These are phyloP conservation scores for Aspergillus panamensis DNA, from an alignment of 495 filamentous ascomycete genomes.

Conservation along the genomic window DNA sequence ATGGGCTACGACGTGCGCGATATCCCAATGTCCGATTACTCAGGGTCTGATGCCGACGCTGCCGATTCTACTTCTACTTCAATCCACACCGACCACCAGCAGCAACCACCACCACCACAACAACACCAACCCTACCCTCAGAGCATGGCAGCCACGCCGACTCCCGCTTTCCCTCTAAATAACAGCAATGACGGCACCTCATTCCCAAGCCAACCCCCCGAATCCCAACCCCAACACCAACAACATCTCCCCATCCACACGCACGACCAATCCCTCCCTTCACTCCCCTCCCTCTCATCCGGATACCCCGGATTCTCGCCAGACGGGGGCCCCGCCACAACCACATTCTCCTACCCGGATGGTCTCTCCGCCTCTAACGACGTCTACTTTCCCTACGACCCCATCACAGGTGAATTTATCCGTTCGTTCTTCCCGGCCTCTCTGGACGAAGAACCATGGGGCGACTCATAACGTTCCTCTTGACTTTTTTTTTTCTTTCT, in stretches of 20 bases:
- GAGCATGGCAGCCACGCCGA: background rate
- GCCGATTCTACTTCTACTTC: background rate
- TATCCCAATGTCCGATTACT: slow-evolving; percentile 29
- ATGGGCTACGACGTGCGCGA: slow-evolving; percentile 43
- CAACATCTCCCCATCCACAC: background rate
- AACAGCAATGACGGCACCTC: too few relatives aligned
- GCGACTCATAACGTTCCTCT: background rate
- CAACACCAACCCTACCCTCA: background rate
- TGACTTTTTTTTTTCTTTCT: background rate
- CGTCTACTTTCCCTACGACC: slow-evolving; percentile 45
- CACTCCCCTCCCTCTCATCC: background rate
- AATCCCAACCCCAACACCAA: background rate
- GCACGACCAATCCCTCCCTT: background rate
- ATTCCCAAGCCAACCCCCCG: background rate
- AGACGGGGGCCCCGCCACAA: background rate
- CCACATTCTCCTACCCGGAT: slow-evolving; percentile 8
- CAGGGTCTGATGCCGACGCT: slow-evolving; percentile 11
- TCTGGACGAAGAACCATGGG: slow-evolving; percentile 27
- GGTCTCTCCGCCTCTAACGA: slow-evolving; percentile 17
- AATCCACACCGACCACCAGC: background rate
- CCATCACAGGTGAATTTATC: slow-evolving; percentile 45
- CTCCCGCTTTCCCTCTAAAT: too few relatives aligned
- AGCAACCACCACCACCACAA: background rate
- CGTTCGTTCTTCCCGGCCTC: slow-evolving; percentile 42
- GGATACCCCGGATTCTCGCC: background rate